A percentile compares a stretch with the other conserved stretches of the same genome.
Evolutionary conservation across 2,329 filamentous ascomycete genomes (phyloP).

Genomic region (Diaporthe destruens): DNA sequence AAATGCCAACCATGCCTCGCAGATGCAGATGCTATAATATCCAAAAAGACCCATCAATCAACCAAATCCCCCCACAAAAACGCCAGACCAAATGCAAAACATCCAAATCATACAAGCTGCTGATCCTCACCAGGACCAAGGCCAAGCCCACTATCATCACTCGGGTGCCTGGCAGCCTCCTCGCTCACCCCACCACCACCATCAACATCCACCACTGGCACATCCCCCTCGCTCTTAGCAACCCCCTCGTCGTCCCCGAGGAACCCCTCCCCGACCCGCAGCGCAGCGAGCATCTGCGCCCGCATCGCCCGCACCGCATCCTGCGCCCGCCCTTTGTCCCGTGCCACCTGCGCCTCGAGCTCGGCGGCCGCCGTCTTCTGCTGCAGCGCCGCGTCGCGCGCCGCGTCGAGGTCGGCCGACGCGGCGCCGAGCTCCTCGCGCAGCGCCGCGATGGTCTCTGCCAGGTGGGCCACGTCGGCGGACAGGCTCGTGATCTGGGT

Average conservation of each 20-base stretch:
- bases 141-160: constrained; percentile 24
- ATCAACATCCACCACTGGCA: too few species aligned
- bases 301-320: constrained; percentile 33
- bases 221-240: constrained; percentile 17
- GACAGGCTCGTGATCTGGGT: not conserved
- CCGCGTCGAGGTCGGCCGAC: not conserved
- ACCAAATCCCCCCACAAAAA: not conserved
- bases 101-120: constrained; percentile 1
- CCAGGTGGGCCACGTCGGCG: not conserved
- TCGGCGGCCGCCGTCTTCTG: constrained; percentile 2
- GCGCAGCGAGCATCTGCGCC: constrained; percentile 33
- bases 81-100: constrained; percentile 5
- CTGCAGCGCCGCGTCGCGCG: constrained; percentile 11
- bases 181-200: not conserved
- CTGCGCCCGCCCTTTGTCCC: constrained; percentile 10
- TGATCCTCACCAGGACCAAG: not conserved
- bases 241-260: constrained; percentile 11
- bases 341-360: not conserved
- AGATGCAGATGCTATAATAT: not conserved
- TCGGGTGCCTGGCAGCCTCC: not conserved
- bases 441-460: not conserved
- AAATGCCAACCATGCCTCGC: not conserved
- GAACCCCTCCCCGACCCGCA: constrained; percentile 38
- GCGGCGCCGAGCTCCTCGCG: not conserved
- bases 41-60: not conserved